Evolutionary conservation across 1,139 yeast genomes (phyloP).

Genomic region (Geotrichum europaeum): DNA sequence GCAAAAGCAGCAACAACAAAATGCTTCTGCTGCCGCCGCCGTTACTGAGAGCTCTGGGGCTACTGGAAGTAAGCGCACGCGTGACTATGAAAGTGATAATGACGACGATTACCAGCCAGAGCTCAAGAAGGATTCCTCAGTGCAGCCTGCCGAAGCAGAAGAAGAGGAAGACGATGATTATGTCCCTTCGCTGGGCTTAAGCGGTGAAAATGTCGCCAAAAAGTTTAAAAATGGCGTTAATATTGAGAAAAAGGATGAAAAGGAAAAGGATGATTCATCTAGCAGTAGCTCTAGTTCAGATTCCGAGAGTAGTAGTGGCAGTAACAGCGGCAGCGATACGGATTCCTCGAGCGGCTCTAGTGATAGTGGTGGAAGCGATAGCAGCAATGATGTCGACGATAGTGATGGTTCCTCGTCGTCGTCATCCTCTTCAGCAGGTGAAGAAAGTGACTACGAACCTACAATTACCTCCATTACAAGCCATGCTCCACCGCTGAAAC

Average conservation of each 20-base stretch:
- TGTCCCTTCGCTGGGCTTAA: not conserved
- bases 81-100: not conserved
- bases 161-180: slow-evolving; percentile 3
- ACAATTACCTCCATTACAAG: not conserved
- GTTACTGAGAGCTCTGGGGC: not conserved
- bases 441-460: slow-evolving; percentile 14
- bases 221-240: not conserved
- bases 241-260: not conserved
- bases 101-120: not conserved
- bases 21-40: not conserved
- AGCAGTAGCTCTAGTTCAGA: not conserved
- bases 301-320: not conserved
- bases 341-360: not conserved
- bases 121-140: not conserved
- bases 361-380: not conserved
- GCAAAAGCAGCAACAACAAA: not conserved
- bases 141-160: not conserved
- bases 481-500: not conserved
- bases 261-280: not conserved
- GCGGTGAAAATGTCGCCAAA: not conserved
- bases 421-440: not conserved
- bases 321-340: not conserved
- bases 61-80: not conserved
- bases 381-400: not conserved
- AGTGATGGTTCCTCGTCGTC: not conserved